These are phyloP conservation scores for Salvia hispanica DNA, from an alignment of 257 asterid species.

Conservation along the genomic window DNA sequence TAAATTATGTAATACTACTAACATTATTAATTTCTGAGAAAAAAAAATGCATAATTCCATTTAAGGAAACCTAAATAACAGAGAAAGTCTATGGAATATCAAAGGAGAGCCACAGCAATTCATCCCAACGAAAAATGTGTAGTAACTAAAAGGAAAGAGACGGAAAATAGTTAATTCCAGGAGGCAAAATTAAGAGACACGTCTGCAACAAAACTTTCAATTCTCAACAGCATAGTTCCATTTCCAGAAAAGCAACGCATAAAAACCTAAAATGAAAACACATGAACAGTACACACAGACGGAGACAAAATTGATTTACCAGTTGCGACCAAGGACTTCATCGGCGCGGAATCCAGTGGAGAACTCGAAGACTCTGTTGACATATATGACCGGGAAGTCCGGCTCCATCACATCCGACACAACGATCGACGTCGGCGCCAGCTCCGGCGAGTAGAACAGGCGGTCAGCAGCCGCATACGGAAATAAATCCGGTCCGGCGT, in stretches of 20 bases:
- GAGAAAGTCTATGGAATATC: constrained; percentile 8
- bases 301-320: constrained; percentile 43
- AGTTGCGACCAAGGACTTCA: constrained; percentile 88
- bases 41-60: neutral
- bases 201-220: neutral
- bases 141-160: neutral
- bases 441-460: constrained; percentile 52
- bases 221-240: constrained; percentile 2
- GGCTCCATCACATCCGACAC: constrained; percentile 81
- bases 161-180: neutral
- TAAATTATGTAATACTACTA: neutral
- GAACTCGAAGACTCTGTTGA: constrained; percentile 67
- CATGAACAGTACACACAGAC: neutral
- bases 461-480: constrained; percentile 31
- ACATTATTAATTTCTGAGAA: neutral
- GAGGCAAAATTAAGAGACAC: constrained; percentile 1
- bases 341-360: constrained; percentile 90
- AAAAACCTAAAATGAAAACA: neutral
- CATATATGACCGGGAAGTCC: constrained; percentile 79
- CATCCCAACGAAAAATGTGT: neutral
- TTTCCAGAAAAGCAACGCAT: constrained; percentile 1
- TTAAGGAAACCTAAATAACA: neutral
- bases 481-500: constrained; percentile 36
- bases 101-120: neutral
- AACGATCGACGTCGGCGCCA: constrained; percentile 68